A percentile compares a stretch with the other conserved stretches of the same genome.
Evolutionary conservation across 177 flowering plant species (phyloP).

Genomic region (Vitis hybrid): DNA sequence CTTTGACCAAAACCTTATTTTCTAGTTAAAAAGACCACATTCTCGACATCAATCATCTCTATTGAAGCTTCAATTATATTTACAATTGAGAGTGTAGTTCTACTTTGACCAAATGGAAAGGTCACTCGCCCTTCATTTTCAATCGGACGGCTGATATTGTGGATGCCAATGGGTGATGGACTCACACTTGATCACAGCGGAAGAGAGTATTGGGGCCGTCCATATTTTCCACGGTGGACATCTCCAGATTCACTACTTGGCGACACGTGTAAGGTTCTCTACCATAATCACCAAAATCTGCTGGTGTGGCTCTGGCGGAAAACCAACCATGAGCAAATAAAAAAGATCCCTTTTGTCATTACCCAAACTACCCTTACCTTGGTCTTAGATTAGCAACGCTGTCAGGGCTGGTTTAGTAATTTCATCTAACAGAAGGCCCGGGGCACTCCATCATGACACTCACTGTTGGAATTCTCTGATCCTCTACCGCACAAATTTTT

Average conservation of each 20-base stretch:
- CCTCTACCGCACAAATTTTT: neutral
- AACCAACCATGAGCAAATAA: too few relatives aligned
- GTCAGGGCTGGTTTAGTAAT: neutral
- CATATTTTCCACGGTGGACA: neutral
- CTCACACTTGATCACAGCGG: neutral
- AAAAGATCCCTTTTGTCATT: too few relatives aligned
- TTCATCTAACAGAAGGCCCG: neutral
- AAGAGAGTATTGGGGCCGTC: neutral
- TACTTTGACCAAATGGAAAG: too few relatives aligned
- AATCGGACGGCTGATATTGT: too few relatives aligned
- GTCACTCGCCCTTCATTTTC: too few relatives aligned
- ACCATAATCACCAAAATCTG: neutral
- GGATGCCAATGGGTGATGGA: too few relatives aligned
- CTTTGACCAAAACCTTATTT: too few relatives aligned
- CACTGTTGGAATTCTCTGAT: neutral
- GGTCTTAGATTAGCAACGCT: neutral
- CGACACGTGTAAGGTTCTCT: constrained; percentile 13
- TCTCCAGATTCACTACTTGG: neutral
- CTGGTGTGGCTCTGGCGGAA: neutral
- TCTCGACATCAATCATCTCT: too few relatives aligned
- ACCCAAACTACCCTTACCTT: neutral
- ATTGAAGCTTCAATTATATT: too few relatives aligned
- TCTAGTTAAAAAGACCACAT: too few relatives aligned
- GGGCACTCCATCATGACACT: neutral
- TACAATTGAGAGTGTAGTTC: too few relatives aligned